These are phyloP conservation scores for Cryptosporidium viatorum DNA, from an alignment of 169 alveolate species.

Conservation along the genomic window DNA sequence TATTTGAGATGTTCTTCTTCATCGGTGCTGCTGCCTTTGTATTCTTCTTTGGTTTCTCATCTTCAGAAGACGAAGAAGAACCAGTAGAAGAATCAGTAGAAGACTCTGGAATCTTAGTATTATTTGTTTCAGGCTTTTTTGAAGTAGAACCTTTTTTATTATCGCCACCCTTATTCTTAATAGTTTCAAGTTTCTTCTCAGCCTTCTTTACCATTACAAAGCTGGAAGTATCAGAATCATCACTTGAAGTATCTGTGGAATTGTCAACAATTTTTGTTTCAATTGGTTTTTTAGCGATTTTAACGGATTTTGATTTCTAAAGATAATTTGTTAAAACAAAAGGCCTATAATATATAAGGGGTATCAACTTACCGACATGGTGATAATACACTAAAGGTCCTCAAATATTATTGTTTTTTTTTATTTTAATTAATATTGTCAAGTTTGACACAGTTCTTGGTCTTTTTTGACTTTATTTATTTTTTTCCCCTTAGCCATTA, in stretches of 20 bases:
- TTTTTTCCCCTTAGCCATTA: neutral
- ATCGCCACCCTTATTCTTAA: neutral
- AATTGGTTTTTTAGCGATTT: constrained; percentile 25
- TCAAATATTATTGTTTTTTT: neutral
- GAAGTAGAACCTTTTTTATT: neutral
- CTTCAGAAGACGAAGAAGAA: constrained; percentile 43
- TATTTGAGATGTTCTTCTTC: neutral
- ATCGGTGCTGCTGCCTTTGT: neutral
- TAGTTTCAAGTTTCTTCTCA: neutral
- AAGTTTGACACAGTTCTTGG: constrained; percentile 3
- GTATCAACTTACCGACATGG: constrained; percentile 57
- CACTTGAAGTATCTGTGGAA: constrained; percentile 53
- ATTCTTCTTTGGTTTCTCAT: constrained; percentile 12
- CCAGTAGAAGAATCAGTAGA: constrained; percentile 29
- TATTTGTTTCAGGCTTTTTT: neutral
- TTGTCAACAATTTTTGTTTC: constrained; percentile 7
- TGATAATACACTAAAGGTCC: neutral
- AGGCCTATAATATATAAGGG: neutral
- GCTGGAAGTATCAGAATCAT: constrained; percentile 67
- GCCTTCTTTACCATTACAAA: constrained; percentile 72
- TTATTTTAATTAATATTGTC: constrained; percentile 4
- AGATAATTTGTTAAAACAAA: neutral
- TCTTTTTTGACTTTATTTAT: neutral
- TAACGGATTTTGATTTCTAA: constrained; percentile 20
- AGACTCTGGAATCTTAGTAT: neutral